Evolutionary conservation across 2,329 filamentous ascomycete species (phyloP).

Genomic region (Beauveria australis): DNA sequence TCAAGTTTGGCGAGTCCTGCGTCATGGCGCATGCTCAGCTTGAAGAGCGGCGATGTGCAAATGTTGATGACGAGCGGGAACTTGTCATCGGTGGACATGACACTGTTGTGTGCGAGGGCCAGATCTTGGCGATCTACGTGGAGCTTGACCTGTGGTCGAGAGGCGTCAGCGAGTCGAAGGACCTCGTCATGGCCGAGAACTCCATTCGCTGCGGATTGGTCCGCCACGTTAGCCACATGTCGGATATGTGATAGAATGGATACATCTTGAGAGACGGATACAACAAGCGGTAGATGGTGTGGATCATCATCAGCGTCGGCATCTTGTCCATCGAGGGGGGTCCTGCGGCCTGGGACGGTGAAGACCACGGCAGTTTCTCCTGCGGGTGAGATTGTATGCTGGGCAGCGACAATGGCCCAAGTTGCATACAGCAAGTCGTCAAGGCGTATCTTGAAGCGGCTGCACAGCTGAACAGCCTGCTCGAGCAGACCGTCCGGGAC

Average conservation of each 20-base stretch:
- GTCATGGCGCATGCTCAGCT: background rate
- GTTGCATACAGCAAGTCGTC: background rate
- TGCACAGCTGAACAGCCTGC: background rate
- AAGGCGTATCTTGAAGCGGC: background rate
- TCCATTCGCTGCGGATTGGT: background rate
- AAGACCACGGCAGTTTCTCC: background rate
- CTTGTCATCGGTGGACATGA: background rate
- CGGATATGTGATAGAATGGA: background rate
- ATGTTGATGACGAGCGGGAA: background rate
- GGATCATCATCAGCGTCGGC: background rate
- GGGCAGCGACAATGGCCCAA: background rate
- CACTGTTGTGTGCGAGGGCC: background rate
- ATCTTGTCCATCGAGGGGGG: background rate
- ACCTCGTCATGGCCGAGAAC: background rate
- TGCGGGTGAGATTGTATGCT: background rate
- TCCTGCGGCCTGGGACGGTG: background rate
- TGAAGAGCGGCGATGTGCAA: background rate
- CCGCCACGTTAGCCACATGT: background rate
- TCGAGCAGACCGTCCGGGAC: background rate
- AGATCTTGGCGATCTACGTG: background rate
- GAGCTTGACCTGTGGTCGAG: background rate
- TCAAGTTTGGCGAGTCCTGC: background rate
- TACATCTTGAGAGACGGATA: background rate
- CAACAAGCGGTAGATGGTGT: background rate
- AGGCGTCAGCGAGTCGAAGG: background rate